Evolutionary conservation across 1,284 basidiomycete genomes (phyloP).

Genomic region (Mixia osmundae): DNA sequence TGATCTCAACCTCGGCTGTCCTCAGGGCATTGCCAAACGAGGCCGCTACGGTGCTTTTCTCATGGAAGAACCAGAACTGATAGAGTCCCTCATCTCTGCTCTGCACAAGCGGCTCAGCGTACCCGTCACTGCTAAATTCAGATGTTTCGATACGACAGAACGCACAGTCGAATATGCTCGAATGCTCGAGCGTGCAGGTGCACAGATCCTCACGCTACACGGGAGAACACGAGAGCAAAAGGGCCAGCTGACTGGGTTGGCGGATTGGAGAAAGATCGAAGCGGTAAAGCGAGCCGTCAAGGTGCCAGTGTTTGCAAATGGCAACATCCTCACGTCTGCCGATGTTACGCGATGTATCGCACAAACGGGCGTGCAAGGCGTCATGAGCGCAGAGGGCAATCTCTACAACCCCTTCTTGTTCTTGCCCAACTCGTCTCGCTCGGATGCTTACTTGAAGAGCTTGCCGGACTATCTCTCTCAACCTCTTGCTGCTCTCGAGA

Average conservation of each 20-base stretch:
- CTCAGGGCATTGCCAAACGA: slow-evolving; percentile 74
- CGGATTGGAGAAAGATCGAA: slow-evolving; percentile 56
- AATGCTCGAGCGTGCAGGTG: slow-evolving; percentile 84
- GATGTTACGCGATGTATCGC: slow-evolving; percentile 57
- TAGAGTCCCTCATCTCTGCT: slow-evolving; percentile 52
- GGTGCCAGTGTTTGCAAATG: slow-evolving; percentile 89
- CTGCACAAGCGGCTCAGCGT: slow-evolving; percentile 60
- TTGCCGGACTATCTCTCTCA: slow-evolving; percentile 14
- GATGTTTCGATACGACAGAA: slow-evolving; percentile 62
- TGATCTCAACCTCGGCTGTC: slow-evolving; percentile 88
- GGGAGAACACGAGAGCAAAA: slow-evolving; percentile 78
- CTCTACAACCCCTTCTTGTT: slow-evolving; percentile 84
- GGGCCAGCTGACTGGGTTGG: slow-evolving; percentile 49
- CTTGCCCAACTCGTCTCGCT: slow-evolving; percentile 13
- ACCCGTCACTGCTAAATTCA: slow-evolving; percentile 89
- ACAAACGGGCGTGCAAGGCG: slow-evolving; percentile 63
- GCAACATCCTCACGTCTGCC: slow-evolving; percentile 68
- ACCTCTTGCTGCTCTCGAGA: slow-evolving; percentile 10
- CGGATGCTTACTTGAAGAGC: slow-evolving; percentile 9
- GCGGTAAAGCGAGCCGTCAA: slow-evolving; percentile 68
- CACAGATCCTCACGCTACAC: slow-evolving; percentile 84
- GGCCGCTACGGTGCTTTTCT: slow-evolving; percentile 78
- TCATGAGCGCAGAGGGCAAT: slow-evolving; percentile 91
- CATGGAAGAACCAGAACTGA: slow-evolving; percentile 81
- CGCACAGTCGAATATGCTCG: slow-evolving; percentile 79